Evolutionary conservation across 495 filamentous ascomycete genomes (phyloP).

Genomic region (Lasiosphaeria hispida): DNA sequence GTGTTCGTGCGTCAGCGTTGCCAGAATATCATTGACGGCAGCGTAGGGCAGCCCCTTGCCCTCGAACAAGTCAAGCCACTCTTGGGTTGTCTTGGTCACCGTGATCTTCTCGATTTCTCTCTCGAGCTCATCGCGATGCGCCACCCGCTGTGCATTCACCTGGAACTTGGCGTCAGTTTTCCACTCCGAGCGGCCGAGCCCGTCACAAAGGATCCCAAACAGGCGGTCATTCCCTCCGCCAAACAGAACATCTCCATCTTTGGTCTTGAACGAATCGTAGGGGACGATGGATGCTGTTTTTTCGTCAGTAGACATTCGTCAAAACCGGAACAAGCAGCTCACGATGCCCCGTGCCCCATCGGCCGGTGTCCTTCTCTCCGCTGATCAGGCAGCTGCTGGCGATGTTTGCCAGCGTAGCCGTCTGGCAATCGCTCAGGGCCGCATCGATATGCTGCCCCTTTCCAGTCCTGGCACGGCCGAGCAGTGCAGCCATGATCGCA

Average conservation of each 20-base stretch:
- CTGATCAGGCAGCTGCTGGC: slow-evolving; percentile 90
- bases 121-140: slow-evolving; percentile 74
- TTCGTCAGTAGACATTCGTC: slow-evolving; percentile 17
- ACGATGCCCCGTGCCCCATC: slow-evolving; percentile 97
- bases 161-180: slow-evolving; percentile 69
- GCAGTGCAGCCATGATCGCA: slow-evolving; percentile 88
- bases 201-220: slow-evolving; percentile 81
- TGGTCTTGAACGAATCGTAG: slow-evolving; percentile 88
- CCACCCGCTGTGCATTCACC: slow-evolving; percentile 79
- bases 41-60: slow-evolving; percentile 93
- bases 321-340: slow-evolving; percentile 14
- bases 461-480: slow-evolving; percentile 57
- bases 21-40: slow-evolving; percentile 87
- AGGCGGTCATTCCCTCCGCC: slow-evolving; percentile 93
- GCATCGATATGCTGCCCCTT: slow-evolving; percentile 90
- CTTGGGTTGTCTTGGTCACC: slow-evolving; percentile 72
- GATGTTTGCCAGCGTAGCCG: slow-evolving; percentile 88
- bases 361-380: slow-evolving; percentile 78
- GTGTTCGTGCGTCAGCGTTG: slow-evolving; percentile 80
- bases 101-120: slow-evolving; percentile 72
- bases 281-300: slow-evolving; percentile 85
- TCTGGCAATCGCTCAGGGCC: slow-evolving; percentile 87
- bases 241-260: slow-evolving; percentile 85
- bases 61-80: slow-evolving; percentile 87
- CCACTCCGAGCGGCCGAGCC: slow-evolving; percentile 76